Base-by-base conservation (phyloP, 768 basidiomycete genomes). In the Agaricus subrufescens region DNA sequence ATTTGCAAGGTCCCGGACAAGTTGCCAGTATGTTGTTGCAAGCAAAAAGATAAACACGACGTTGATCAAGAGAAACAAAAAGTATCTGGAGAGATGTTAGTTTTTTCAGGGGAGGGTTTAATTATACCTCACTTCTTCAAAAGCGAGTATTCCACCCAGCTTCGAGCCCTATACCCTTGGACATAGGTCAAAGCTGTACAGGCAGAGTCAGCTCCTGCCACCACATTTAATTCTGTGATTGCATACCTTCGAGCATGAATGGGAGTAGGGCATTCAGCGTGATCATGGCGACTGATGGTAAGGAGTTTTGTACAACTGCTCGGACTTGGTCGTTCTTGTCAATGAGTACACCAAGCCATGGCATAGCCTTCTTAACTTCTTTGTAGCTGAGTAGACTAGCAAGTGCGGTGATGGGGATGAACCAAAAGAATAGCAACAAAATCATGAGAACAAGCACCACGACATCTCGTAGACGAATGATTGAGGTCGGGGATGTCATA, bases 21-120 rank as follows among this genome's bases (percentile, higher is more conserved):
- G 83, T 50, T 94, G 87, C 85, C 88, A 91, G 69, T 95, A 94
- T 0, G 94, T 95, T 53, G 87, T 89, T 0, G 94, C 93, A 38
- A 96, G 72, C 14, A 96, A 81, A 75, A 96, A 98, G 58, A 96
- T 94, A 70, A 95, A 95, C 40, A 98, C 87, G 40, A 96, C 93
- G 64, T 94, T 93, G 73, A 93, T 74, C 48, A 97, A 80, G 2
- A 98, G 79, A 75, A 97, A 96, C 31, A 97, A 76, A 65, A 95
- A 94, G 67, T 97, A 98, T 80, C 94, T 97, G 65, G 55, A 30
- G 50, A 29, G 19, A 4, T 50, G 12, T 38, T 4, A 29, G 59
- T 27, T 29, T 43, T 14, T 31, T 37, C 40, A 54, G 8, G 8
- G 46, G 8, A 25, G 25, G 23, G 39, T 19, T 15, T 2, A 19